phyloP scores from a whole-genome alignment of 441 rosid genomes.

The Pelargonium fulgidum region DNA sequence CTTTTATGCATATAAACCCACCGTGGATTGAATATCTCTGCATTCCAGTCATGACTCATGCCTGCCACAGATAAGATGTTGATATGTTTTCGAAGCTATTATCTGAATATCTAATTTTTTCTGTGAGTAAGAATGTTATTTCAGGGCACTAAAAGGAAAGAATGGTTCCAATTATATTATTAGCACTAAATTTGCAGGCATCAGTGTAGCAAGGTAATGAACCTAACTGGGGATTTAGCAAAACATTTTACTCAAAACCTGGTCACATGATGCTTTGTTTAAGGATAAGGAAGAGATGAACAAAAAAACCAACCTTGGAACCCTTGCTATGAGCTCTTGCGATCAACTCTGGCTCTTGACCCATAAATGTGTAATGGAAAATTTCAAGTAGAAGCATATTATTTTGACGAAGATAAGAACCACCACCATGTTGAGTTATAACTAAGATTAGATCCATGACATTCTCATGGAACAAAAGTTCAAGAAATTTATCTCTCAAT shows the following conservation, averaged over 20 bases:
- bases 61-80: not conserved
- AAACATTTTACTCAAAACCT: not conserved
- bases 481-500: conserved; percentile 69
- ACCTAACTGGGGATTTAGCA: not conserved
- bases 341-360: conserved; percentile 73
- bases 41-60: not conserved
- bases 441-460: conserved; percentile 73
- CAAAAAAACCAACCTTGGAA: conserved; percentile 33
- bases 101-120: not conserved
- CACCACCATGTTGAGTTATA: conserved; percentile 60
- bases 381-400: conserved; percentile 76
- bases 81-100: not conserved
- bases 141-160: not conserved
- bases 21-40: conserved; percentile 1
- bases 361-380: conserved; percentile 60
- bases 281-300: not conserved
- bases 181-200: not conserved
- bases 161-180: not conserved
- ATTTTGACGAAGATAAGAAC: conserved; percentile 67
- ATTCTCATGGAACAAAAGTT: conserved; percentile 72
- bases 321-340: conserved; percentile 48
- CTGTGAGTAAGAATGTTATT: not conserved
- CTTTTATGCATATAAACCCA: not conserved
- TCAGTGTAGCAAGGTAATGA: not conserved
- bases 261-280: not conserved